phyloP scores from a whole-genome alignment of 768 basidiomycete species.

The Suillus alpinus region DNA sequence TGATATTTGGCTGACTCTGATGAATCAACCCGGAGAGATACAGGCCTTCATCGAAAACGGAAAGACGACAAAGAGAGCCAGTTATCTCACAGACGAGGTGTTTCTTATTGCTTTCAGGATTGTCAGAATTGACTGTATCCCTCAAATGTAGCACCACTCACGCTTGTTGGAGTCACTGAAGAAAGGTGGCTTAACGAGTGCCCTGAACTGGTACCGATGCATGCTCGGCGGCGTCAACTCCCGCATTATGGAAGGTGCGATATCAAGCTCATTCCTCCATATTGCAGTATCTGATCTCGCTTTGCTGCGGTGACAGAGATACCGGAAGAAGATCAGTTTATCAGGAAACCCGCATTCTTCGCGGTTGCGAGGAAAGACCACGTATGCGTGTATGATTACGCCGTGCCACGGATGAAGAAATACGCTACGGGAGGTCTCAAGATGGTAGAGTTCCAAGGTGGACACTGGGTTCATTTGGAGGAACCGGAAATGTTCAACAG shows the following conservation, averaged over 20 bases:
- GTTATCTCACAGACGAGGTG: constrained; percentile 33
- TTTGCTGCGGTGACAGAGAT: constrained; percentile 13
- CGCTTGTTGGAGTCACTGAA: constrained; percentile 25
- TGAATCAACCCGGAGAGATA: constrained; percentile 34
- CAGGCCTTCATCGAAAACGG: constrained; percentile 29
- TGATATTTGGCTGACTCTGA: constrained; percentile 31
- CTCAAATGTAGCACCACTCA: constrained; percentile 24
- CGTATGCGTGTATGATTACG: constrained; percentile 28
- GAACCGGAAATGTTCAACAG: constrained; percentile 32
- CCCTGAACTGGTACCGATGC: constrained; percentile 39
- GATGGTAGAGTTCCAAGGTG: constrained; percentile 32
- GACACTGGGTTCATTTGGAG: constrained; percentile 39
- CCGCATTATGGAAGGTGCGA: constrained; percentile 28
- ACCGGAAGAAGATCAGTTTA: constrained; percentile 21
- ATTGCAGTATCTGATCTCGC: not conserved
- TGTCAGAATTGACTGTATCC: constrained; percentile 3
- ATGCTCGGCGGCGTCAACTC: constrained; percentile 26
- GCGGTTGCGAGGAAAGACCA: constrained; percentile 34
- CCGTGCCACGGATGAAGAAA: constrained; percentile 21
- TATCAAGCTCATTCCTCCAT: not conserved
- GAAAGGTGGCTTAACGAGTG: constrained; percentile 30
- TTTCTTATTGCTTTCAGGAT: not conserved
- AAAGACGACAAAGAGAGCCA: constrained; percentile 17
- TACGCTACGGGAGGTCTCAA: constrained; percentile 27
- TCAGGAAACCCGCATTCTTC: constrained; percentile 37